A percentile compares a stretch with the other conserved stretches of the same genome.
Conservation (phyloP, 345 rosid species). For the Gossypium anomalum region DNA sequence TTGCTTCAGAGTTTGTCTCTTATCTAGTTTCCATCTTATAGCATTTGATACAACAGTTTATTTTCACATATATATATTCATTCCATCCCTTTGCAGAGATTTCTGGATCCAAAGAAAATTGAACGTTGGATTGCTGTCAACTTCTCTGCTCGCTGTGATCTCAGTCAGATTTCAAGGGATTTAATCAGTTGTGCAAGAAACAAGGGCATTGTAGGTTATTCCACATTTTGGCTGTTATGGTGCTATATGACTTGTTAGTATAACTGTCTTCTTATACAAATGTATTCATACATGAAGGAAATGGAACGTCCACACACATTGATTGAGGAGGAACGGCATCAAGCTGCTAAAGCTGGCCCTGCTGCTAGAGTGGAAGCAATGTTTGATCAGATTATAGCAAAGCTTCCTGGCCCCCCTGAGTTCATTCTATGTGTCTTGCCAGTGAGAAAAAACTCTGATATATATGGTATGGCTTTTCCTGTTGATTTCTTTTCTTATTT, state of each 20-base stretch:
- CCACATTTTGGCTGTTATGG: conserved; percentile 9
- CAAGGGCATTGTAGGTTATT: conserved; percentile 72
- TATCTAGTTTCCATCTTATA: conserved; percentile 1
- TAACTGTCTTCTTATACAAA: conserved; percentile 4
- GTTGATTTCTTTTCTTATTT: conserved; percentile 9
- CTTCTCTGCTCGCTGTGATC: conserved; percentile 86
- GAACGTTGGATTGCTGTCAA: conserved; percentile 74
- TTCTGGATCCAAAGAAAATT: conserved; percentile 42
- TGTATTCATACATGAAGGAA: conserved; percentile 32
- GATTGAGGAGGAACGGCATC: conserved; percentile 73
- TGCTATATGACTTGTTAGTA: background rate
- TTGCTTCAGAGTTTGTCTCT: background rate
- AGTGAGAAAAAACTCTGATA: conserved; percentile 68
- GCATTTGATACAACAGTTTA: conserved; percentile 1
- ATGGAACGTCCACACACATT: conserved; percentile 69
- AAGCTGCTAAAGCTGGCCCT: conserved; percentile 42
- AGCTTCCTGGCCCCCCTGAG: conserved; percentile 51
- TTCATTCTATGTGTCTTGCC: conserved; percentile 79
- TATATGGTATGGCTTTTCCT: conserved; percentile 54
- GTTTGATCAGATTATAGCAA: conserved; percentile 53
- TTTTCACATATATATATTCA: background rate
- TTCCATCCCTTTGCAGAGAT: conserved; percentile 40
- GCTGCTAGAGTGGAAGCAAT: conserved; percentile 71
- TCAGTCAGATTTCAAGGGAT: conserved; percentile 62
- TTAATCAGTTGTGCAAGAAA: conserved; percentile 67